Percentiles rank a stretch among this genome's conserved stretches.
Evolutionary conservation across 2,329 filamentous ascomycete species (phyloP).

Genomic region (Fusarium sp.): DNA sequence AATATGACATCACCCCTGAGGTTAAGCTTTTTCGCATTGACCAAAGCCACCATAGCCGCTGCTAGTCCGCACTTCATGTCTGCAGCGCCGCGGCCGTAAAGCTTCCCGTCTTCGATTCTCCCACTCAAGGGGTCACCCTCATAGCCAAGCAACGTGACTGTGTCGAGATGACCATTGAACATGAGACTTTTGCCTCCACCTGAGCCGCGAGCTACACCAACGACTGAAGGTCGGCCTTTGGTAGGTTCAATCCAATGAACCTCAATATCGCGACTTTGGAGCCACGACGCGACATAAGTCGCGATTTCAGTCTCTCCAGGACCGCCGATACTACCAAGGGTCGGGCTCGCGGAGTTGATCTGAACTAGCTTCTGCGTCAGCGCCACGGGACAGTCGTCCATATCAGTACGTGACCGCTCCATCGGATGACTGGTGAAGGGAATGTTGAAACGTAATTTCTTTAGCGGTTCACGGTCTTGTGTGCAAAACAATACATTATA

Average conservation of each 20-base stretch:
- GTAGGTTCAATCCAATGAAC: slow-evolving; percentile 61
- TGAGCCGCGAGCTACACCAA: slow-evolving; percentile 60
- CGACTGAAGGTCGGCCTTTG: slow-evolving; percentile 61
- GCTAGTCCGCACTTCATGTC: slow-evolving; percentile 67
- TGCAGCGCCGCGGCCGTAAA: slow-evolving; percentile 60
- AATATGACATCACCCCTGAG: slow-evolving; percentile 64
- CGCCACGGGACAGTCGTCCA: neutral
- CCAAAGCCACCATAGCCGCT: slow-evolving; percentile 57
- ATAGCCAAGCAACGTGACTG: slow-evolving; percentile 61
- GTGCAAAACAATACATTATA: rapidly evolving
- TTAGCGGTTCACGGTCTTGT: rapidly evolving
- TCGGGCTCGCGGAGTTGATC: slow-evolving; percentile 63
- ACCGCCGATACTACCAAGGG: slow-evolving; percentile 55
- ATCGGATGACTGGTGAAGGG: rapidly evolving
- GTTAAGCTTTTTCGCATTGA: slow-evolving; percentile 52
- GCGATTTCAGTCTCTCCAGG: slow-evolving; percentile 60
- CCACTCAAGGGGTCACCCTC: slow-evolving; percentile 60
- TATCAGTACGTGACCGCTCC: neutral
- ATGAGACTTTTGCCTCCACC: slow-evolving; percentile 62
- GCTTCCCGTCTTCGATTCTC: slow-evolving; percentile 51
- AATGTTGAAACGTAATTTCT: rapidly evolving
- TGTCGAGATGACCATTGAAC: slow-evolving; percentile 66
- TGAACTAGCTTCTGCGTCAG: slow-evolving; percentile 51
- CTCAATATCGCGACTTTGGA: slow-evolving; percentile 63
- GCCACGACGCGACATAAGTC: slow-evolving; percentile 61